Conservation (phyloP, 495 filamentous ascomycete species). For the Neurospora africana region DNA sequence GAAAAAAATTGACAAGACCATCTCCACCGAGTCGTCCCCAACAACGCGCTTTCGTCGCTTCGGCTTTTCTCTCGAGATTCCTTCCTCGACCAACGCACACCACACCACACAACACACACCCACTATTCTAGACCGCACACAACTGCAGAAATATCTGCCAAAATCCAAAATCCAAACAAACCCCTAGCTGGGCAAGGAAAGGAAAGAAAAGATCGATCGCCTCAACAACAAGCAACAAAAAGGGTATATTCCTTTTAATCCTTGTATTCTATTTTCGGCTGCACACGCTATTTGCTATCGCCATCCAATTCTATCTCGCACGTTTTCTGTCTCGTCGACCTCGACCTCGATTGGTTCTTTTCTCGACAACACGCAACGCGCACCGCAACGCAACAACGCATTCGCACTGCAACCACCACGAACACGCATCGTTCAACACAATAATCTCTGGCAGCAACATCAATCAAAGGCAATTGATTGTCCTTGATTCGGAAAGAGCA, state of each 20-base stretch:
- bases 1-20: constrained; percentile 5
- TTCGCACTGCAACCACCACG: background rate
- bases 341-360: constrained; percentile 1
- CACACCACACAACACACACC: background rate
- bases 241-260: constrained; percentile 21
- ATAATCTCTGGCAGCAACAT: background rate
- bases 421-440: background rate
- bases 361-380: background rate
- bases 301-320: constrained; percentile 4
- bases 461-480: background rate
- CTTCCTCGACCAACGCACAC: background rate
- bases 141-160: constrained; percentile 6
- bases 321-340: constrained; percentile 13
- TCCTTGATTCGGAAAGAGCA: background rate
- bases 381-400: background rate
- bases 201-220: constrained; percentile 12
- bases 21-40: constrained; percentile 2
- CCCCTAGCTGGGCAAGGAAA: background rate
- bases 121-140: constrained; percentile 18
- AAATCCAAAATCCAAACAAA: constrained; percentile 4
- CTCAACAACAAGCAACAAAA: constrained; percentile 8
- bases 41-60: background rate
- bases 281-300: background rate
- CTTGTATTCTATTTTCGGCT: constrained; percentile 22
- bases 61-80: constrained; percentile 1